Conservation (phyloP, 2,329 filamentous ascomycete genomes). For the Coniochaeta hoffmannii region DNA sequence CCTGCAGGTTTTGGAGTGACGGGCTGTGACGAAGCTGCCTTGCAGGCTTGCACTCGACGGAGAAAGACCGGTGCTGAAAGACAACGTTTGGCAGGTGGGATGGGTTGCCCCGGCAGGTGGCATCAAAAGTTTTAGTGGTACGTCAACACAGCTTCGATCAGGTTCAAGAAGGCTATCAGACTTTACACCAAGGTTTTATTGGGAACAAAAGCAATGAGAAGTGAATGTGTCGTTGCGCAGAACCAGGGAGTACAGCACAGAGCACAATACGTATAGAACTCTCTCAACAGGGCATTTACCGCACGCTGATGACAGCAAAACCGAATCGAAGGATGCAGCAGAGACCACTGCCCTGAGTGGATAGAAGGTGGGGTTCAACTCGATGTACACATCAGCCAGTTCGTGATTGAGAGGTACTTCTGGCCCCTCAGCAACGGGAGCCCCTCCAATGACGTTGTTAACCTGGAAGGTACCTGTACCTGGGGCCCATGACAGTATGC, state of each 20-base stretch:
- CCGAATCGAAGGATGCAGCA: neutral
- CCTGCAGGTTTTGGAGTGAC: neutral
- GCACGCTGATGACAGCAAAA: neutral
- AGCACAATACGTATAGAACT: no score
- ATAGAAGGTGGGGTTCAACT: neutral
- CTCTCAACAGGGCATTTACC: no score
- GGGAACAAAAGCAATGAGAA: neutral
- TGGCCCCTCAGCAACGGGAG: neutral
- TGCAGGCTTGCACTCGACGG: neutral
- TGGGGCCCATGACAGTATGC: no score
- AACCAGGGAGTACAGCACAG: no score
- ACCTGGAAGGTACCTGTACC: neutral
- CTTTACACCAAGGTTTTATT: no score
- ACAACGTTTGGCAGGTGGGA: neutral
- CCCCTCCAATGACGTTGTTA: conserved; percentile 3
- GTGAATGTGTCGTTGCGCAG: no score
- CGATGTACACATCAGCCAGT: neutral
- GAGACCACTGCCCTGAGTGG: neutral
- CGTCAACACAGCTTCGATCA: no score
- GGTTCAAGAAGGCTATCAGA: no score
- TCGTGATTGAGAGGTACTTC: neutral
- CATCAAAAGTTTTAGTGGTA: neutral
- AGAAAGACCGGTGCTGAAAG: neutral
- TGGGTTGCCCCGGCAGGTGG: neutral
- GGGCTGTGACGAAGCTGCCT: neutral